Conservation (phyloP, 1,139 yeast genomes). For the Candida sanyaensis region DNA sequence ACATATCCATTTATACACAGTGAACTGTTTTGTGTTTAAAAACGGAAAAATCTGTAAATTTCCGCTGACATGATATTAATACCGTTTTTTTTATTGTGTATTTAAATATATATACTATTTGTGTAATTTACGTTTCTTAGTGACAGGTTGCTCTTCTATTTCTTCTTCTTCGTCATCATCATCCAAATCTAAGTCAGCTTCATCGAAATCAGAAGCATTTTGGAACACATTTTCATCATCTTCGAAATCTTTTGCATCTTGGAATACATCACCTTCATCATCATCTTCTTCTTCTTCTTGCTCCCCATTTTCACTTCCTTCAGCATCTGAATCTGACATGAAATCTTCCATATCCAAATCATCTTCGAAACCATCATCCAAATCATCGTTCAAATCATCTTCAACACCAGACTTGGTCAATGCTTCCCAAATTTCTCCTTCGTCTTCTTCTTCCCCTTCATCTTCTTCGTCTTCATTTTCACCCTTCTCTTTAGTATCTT, state of each 20-base stretch:
- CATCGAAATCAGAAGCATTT: conserved; percentile 24
- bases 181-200: background rate
- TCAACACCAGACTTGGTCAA: conserved; percentile 84
- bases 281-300: conserved; percentile 13
- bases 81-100: no score
- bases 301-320: conserved; percentile 8
- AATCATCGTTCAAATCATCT: conserved; percentile 29
- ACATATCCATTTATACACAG: no score
- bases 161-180: conserved; percentile 2
- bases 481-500: conserved; percentile 19
- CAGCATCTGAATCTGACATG: conserved; percentile 26
- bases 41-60: no score
- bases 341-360: conserved; percentile 34
- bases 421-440: conserved; percentile 88
- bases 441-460: conserved; percentile 62
- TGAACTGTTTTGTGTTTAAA: no score
- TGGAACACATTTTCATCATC: conserved; percentile 18
- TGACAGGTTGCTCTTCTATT: conserved; percentile 16
- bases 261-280: conserved; percentile 17
- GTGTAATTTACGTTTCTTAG: background rate
- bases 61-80: no score
- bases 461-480: conserved; percentile 28
- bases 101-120: background rate
- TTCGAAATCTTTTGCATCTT: conserved; percentile 17
- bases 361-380: conserved; percentile 42